A percentile compares a stretch with the other conserved stretches of the same genome.
Evolutionary conservation across 2,329 filamentous ascomycete genomes (phyloP).

Genomic region (Botrytis paeoniae): DNA sequence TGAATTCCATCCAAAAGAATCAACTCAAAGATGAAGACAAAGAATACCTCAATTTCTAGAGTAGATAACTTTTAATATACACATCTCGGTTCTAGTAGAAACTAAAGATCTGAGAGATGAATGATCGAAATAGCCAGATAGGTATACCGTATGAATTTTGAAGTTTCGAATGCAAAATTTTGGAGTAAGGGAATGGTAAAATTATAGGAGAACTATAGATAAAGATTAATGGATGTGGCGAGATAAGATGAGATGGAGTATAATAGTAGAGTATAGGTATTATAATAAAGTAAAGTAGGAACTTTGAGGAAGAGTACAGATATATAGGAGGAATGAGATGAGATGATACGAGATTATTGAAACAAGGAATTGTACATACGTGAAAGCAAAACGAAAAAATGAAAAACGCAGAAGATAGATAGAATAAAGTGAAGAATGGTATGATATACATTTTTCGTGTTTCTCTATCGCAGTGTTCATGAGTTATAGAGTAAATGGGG

Average conservation of each 20-base stretch:
- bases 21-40: background rate
- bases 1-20: background rate
- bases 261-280: too few relatives aligned
- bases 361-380: too few relatives aligned
- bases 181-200: background rate
- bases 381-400: too few relatives aligned
- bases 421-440: accelerated
- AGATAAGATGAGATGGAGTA: too few relatives aligned
- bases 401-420: background rate
- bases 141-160: background rate
- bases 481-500: too few relatives aligned
- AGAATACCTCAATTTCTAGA: background rate
- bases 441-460: accelerated
- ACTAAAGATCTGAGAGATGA: too few relatives aligned
- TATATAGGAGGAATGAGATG: background rate
- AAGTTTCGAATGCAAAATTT: background rate
- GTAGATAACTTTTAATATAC: background rate
- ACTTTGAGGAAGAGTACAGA: too few relatives aligned
- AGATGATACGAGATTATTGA: background rate
- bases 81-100: too few relatives aligned
- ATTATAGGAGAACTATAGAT: too few relatives aligned
- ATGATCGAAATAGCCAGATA: background rate
- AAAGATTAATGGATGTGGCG: too few relatives aligned
- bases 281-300: too few relatives aligned
- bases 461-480: too few relatives aligned